These are phyloP conservation scores for Xylona heveae DNA, from an alignment of 495 filamentous ascomycete species.

Conservation along the genomic window DNA sequence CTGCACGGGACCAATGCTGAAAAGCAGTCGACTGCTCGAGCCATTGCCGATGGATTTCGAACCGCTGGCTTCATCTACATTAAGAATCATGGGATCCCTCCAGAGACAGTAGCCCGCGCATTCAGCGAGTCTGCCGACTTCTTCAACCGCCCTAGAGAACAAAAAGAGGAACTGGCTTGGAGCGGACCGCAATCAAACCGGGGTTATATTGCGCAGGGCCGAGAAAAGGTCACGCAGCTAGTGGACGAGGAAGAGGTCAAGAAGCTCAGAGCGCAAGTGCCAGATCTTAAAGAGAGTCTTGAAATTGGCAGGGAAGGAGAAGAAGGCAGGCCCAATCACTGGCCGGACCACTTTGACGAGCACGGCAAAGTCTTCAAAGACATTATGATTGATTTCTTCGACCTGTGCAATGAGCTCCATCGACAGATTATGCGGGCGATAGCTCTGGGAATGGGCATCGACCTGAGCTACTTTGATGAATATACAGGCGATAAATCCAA, in stretches of 20 bases:
- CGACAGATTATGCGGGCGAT: constrained; percentile 71
- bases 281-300: constrained; percentile 68
- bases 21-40: constrained; percentile 41
- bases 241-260: constrained; percentile 35
- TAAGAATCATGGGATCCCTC: constrained; percentile 50
- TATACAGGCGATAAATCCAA: constrained; percentile 62
- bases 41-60: constrained; percentile 62
- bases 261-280: constrained; percentile 30
- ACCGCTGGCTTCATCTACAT: constrained; percentile 84
- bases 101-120: constrained; percentile 30
- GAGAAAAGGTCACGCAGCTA: constrained; percentile 52
- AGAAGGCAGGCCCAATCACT: constrained; percentile 48
- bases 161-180: constrained; percentile 56
- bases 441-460: constrained; percentile 60
- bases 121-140: constrained; percentile 57
- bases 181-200: constrained; percentile 16
- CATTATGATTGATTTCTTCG: constrained; percentile 53
- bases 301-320: constrained; percentile 67
- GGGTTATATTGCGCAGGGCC: constrained; percentile 54
- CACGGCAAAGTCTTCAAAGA: constrained; percentile 44
- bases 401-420: constrained; percentile 52
- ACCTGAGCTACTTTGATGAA: constrained; percentile 53
- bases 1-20: constrained; percentile 37
- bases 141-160: constrained; percentile 44
- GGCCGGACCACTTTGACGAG: constrained; percentile 45